A percentile compares a stretch with the other conserved stretches of the same genome.
These are phyloP conservation scores for Aplosporella prunicola DNA, from an alignment of 2,329 filamentous ascomycete species.

Conservation along the genomic window DNA sequence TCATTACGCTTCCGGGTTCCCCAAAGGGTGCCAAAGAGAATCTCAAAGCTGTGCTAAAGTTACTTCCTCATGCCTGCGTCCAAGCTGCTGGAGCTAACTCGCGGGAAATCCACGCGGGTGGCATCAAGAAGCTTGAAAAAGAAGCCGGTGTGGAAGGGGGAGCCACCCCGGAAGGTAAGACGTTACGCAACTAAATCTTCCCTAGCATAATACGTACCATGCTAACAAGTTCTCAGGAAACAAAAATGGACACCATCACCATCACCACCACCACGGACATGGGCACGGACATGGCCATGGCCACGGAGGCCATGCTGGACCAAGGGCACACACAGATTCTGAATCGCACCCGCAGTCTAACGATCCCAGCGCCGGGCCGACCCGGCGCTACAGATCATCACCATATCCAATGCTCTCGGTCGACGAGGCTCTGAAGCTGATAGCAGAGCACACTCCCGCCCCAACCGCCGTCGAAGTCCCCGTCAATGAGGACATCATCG, in stretches of 20 bases:
- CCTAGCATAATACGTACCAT: background rate
- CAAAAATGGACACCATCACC: slow-evolving; percentile 18
- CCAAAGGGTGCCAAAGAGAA: slow-evolving; percentile 95
- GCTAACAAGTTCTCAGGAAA: background rate
- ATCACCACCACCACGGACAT: slow-evolving; percentile 40
- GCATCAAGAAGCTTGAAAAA: slow-evolving; percentile 71
- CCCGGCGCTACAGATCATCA: slow-evolving; percentile 68
- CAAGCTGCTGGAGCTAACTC: slow-evolving; percentile 82
- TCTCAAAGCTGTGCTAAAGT: slow-evolving; percentile 74
- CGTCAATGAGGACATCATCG: slow-evolving; percentile 59
- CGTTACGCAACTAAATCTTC: background rate
- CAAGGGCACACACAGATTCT: slow-evolving; percentile 62
- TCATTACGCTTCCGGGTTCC: slow-evolving; percentile 85
- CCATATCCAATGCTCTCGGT: slow-evolving; percentile 91
- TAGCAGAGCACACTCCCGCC: slow-evolving; percentile 62
- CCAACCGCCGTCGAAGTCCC: slow-evolving; percentile 48
- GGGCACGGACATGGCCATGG: slow-evolving; percentile 54
- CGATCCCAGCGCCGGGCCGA: slow-evolving; percentile 49
- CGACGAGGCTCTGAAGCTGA: slow-evolving; percentile 63
- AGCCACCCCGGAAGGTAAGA: slow-evolving; percentile 15
- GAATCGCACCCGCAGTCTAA: slow-evolving; percentile 49
- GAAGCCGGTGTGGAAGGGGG: slow-evolving; percentile 58
- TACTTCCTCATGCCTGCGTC: slow-evolving; percentile 89
- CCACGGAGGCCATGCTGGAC: slow-evolving; percentile 39
- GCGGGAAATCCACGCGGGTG: slow-evolving; percentile 66